Evolutionary conservation across 306 rosid genomes (phyloP).

Genomic region (Echinosophora koreensis): DNA sequence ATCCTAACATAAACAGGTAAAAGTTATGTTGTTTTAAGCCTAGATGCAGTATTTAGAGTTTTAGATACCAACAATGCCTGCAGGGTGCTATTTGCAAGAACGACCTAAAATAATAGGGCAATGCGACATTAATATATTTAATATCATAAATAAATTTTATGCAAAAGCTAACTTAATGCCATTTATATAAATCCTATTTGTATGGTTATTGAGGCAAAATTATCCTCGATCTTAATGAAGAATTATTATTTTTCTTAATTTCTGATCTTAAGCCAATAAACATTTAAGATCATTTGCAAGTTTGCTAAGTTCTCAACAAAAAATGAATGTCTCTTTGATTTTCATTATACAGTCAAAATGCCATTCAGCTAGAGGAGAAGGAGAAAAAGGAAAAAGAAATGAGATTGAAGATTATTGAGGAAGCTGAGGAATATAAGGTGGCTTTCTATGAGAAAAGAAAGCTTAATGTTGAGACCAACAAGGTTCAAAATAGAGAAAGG

Average conservation of each 20-base stretch:
- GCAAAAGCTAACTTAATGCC: not conserved
- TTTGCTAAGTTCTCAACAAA: conserved; percentile 30
- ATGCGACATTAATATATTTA: not conserved
- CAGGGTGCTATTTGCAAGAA: conserved; percentile 5
- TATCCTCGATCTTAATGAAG: conserved; percentile 6
- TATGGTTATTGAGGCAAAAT: not conserved
- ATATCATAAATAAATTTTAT: not conserved
- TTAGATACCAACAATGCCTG: conserved; percentile 22
- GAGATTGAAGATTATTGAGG: conserved; percentile 90
- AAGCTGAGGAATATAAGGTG: conserved; percentile 85
- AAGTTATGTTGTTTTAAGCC: not conserved
- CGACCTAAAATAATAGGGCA: not conserved
- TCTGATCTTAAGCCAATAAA: conserved; percentile 33
- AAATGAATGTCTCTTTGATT: conserved; percentile 40
- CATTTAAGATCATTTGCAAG: conserved; percentile 31
- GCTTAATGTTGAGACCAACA: conserved; percentile 88
- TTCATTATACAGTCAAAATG: conserved; percentile 78
- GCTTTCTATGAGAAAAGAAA: conserved; percentile 96
- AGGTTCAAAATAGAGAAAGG: conserved; percentile 87
- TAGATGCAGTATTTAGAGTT: conserved; percentile 16
- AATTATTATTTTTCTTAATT: not conserved
- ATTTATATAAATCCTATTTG: conserved; percentile 18
- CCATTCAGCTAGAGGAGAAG: conserved; percentile 86
- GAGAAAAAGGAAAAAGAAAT: conserved; percentile 92
- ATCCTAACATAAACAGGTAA: not conserved